Conservation (phyloP, 2,329 filamentous ascomycete species). For the Aspergillus sp. region DNA sequence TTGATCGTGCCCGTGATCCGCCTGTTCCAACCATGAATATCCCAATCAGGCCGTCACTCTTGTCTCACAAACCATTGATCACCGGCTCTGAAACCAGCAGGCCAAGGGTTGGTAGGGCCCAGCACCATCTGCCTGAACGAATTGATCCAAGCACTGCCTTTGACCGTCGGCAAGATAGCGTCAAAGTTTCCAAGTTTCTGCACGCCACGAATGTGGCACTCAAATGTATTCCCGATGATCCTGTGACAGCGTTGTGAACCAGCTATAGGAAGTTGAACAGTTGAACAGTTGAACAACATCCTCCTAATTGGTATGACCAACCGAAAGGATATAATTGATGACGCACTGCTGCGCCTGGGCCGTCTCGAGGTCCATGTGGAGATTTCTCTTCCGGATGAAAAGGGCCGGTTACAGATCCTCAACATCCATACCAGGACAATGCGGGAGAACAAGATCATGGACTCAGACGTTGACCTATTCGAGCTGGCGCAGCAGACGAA, state of each 20-base stretch:
- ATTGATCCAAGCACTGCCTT: slow-evolving; percentile 48
- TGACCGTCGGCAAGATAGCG: slow-evolving; percentile 42
- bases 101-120: slow-evolving; percentile 46
- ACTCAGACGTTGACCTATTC: slow-evolving; percentile 70
- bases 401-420: slow-evolving; percentile 83
- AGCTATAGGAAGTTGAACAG: slow-evolving; percentile 87
- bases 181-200: slow-evolving; percentile 39
- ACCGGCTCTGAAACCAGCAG: slow-evolving; percentile 38
- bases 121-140: slow-evolving; percentile 42
- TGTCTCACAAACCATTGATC: slow-evolving; percentile 18
- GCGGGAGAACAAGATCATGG: slow-evolving; percentile 71
- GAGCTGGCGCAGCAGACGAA: slow-evolving; percentile 82
- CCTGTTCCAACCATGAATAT: no score
- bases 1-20: no score
- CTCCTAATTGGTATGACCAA: slow-evolving; percentile 99
- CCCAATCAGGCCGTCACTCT: no score
- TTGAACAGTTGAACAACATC: slow-evolving; percentile 93
- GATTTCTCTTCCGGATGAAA: slow-evolving; percentile 88
- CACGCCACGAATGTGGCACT: slow-evolving; percentile 35
- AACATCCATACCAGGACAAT: slow-evolving; percentile 88
- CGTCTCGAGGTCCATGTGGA: slow-evolving; percentile 97
- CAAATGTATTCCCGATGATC: slow-evolving; percentile 45
- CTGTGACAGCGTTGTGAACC: slow-evolving; percentile 71
- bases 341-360: slow-evolving; percentile 85
- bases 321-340: slow-evolving; percentile 98